These are phyloP conservation scores for Sporothrix phasma DNA, from an alignment of 2,329 filamentous ascomycete genomes.

Conservation along the genomic window DNA sequence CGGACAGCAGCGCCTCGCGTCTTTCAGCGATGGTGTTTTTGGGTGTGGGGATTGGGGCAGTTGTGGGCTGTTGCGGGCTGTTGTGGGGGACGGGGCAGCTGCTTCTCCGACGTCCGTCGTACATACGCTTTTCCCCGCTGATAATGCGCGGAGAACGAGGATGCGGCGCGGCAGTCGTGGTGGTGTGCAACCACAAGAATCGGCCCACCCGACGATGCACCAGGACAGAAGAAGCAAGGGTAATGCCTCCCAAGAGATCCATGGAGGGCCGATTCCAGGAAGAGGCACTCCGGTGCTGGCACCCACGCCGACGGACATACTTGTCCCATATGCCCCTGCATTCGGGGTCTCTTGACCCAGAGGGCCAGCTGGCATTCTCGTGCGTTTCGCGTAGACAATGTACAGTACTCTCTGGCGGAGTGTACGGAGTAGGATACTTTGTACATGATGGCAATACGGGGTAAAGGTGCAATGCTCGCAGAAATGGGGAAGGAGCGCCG, in stretches of 20 bases:
- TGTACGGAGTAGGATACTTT: not conserved
- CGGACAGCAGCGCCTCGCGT: not conserved
- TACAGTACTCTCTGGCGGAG: not conserved
- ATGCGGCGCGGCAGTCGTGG: conserved; percentile 2
- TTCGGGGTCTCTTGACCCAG: not conserved
- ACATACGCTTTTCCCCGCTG: conserved; percentile 10
- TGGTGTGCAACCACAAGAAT: not conserved
- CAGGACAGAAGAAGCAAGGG: not conserved
- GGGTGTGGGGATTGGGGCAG: not conserved
- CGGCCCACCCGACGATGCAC: too few relatives aligned
- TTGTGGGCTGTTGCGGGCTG: not conserved
- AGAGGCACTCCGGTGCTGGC: too few relatives aligned
- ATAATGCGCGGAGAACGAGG: not conserved
- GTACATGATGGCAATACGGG: not conserved
- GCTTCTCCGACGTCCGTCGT: conserved; percentile 13
- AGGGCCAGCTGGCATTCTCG: too few relatives aligned
- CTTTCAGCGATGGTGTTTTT: not conserved
- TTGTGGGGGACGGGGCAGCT: too few relatives aligned
- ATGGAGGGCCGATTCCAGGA: not conserved
- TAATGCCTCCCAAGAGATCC: not conserved
- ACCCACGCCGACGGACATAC: not conserved
- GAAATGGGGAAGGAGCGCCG: conserved; percentile 4
- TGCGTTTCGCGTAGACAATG: not conserved
- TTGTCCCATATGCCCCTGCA: not conserved
- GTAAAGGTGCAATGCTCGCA: not conserved